Base-by-base conservation (phyloP, 495 filamentous ascomycete genomes). In the Trichoderma asperelloides region DNA sequence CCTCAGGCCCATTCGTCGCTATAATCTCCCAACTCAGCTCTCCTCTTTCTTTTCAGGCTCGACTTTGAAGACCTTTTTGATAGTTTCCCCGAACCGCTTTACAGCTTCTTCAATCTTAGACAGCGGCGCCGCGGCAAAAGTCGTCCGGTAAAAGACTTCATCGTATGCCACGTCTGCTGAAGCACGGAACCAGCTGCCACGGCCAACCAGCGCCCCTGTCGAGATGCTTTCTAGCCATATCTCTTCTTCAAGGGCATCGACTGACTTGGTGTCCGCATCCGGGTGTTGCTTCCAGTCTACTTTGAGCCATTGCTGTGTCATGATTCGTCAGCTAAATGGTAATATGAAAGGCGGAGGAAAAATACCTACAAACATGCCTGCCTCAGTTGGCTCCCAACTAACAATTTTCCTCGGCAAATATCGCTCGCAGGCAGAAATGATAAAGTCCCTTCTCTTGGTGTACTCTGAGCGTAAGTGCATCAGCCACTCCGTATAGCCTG, bases 151-250 rank as follows among this genome's bases (percentile, higher is more conserved):
- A 11, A 60, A 60, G 23, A 60, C 27, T 27, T 60, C 55, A 13
- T 60, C 25, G 9, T 15, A 11, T 2, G 55, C 23, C 27, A 33
- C 55, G n/a, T 60, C 55, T 9, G 23, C 12, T 18, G 55, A 60
- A 2, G 55, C 55, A 25, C 55, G 55, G 55, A 60, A 60, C 55
- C 55, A 60, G 55, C 23, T 28, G 7, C 55, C 55, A 11, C 55
- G 25, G 9, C 55, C 55, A 18, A 60, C 23, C 55, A 60, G 28
- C 4, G 55, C 55, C 30, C 55, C 55, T 0, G 9, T 60, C 11
- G 55, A 60, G 25, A 60, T 60, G 55, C 55, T 60, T 60, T 60
- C 55, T 11, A 60, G 23, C 55, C 55, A 60, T 4, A 60, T 60
- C 28, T 60, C 55, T 25, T 30, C 55, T 18, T 60, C 55, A 15